Base-by-base conservation (phyloP, 192 early-diverging fungal genomes). In the Gonapodya prolifera region DNA sequence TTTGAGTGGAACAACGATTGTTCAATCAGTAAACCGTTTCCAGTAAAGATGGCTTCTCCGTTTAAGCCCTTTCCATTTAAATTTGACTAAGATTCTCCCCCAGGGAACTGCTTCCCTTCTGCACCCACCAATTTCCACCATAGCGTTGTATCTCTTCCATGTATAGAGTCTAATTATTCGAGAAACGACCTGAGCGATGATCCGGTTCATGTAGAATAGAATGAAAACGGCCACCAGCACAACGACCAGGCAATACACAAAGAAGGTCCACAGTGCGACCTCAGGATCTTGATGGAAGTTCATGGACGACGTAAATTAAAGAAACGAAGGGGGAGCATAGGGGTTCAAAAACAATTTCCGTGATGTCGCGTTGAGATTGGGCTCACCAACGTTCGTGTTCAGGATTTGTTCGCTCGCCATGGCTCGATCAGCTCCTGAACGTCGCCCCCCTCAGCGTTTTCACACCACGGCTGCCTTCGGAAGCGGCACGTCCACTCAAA, bases 171-270 rank as follows among this genome's bases (percentile, higher is more conserved):
- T 83, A 23, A 91, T 81, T 1, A 93, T 32, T 33, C 85, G 84
- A 0, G 89, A 87, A 23, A 92, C 80, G n/a, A 91, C 32, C 31
- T 84, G 86, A 13, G 86, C 92, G 70, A 91, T 77, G 33, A 87
- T 81, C 28, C 91, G 86, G 77, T 89, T 90, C 36, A 87, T 86
- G 71, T 92, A 93, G 80, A 93, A 93, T 32, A 92, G 83, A 69
- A 91, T 91, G 82, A 93, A 91, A 32, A 92, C 81, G 31, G 89
- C 84, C 8, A 90, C 88, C 28, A 90, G 82, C 13, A 91, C 87
- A 30, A 92, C 87, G 0, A 90, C 86, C 30, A 87, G 80, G 77
- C 91, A 91, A 79, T 87, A 91, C 45, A 91, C 84, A 76, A 91
- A 77, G 78, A 91, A 91, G 23, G 85, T 80, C 87, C 88, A 90